phyloP scores from a whole-genome alignment of 2,329 filamentous ascomycete species.

The Aspergillus ustus region DNA sequence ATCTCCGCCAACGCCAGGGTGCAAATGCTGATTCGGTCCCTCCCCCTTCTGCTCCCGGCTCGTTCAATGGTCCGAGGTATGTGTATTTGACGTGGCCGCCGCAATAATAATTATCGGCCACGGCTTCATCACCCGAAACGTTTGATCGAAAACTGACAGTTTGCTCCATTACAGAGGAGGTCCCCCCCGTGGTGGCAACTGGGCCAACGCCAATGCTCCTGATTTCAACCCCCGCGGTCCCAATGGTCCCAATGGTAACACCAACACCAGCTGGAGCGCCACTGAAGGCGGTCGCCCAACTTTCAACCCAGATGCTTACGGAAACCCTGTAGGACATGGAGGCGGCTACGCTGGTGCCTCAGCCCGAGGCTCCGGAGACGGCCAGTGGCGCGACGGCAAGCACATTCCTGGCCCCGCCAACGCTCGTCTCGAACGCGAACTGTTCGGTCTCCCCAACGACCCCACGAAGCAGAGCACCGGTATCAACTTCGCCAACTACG shows the following conservation, averaged over 20 bases:
- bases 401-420: constrained; percentile 90
- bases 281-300: constrained; percentile 45
- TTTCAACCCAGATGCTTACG: constrained; percentile 67
- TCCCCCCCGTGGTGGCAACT: constrained; percentile 48
- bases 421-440: constrained; percentile 87
- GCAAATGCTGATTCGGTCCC: constrained; percentile 46
- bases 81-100: constrained; percentile 39
- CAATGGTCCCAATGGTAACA: constrained; percentile 37
- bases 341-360: constrained; percentile 48
- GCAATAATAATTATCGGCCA: constrained; percentile 18
- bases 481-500: constrained; percentile 99
- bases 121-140: background rate
- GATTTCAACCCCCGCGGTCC: constrained; percentile 57
- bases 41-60: constrained; percentile 29
- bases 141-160: constrained; percentile 8
- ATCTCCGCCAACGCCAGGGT: constrained; percentile 56
- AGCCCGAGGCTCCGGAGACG: constrained; percentile 86
- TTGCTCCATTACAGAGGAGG: constrained; percentile 29
- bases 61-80: constrained; percentile 27
- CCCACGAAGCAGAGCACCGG: constrained; percentile 94
- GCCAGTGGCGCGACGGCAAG: constrained; percentile 96
- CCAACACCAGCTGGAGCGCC: constrained; percentile 41
- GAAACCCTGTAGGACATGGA: constrained; percentile 55
- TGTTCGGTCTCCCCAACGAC: constrained; percentile 90
- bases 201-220: constrained; percentile 62